phyloP scores from a whole-genome alignment of 2,329 filamentous ascomycete genomes.

The Curvularia lunata region DNA sequence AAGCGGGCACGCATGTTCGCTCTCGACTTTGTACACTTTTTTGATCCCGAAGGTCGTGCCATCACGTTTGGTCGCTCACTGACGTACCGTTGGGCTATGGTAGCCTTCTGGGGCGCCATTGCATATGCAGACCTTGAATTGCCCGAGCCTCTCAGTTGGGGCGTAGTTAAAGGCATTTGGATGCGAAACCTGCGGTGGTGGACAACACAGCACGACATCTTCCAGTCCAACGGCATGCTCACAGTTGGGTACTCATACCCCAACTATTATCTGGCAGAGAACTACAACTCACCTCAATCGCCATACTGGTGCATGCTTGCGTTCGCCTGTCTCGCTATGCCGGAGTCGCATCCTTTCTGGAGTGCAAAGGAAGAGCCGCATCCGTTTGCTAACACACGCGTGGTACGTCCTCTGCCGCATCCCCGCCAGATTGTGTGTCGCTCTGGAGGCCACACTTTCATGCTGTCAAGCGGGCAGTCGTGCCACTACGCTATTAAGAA shows the following conservation, averaged over 20 bases:
- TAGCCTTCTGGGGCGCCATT: conserved; percentile 80
- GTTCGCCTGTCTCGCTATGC: conserved; percentile 75
- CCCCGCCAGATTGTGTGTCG: conserved; percentile 76
- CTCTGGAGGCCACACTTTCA: conserved; percentile 75
- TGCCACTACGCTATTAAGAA: conserved; percentile 83
- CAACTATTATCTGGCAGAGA: conserved; percentile 82
- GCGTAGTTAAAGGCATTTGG: conserved; percentile 77
- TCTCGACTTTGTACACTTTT: conserved; percentile 76
- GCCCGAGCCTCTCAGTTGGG: conserved; percentile 75
- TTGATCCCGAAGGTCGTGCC: conserved; percentile 71
- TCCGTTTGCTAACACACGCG: conserved; percentile 62
- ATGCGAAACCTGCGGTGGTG: conserved; percentile 79
- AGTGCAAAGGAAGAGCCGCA: conserved; percentile 68
- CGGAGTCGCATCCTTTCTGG: conserved; percentile 77
- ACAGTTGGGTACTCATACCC: conserved; percentile 80
- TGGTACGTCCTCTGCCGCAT: conserved; percentile 67
- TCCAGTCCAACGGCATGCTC: conserved; percentile 75
- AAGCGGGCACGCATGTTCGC: conserved; percentile 70
- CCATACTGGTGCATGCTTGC: conserved; percentile 81
- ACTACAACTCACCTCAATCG: conserved; percentile 78
- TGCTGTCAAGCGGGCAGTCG: conserved; percentile 75
- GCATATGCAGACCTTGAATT: conserved; percentile 78
- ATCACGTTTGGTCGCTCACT: conserved; percentile 80
- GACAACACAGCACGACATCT: conserved; percentile 76
- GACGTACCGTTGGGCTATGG: conserved; percentile 84